phyloP scores from a whole-genome alignment of 2,329 filamentous ascomycete genomes.

The Nemania sp. region DNA sequence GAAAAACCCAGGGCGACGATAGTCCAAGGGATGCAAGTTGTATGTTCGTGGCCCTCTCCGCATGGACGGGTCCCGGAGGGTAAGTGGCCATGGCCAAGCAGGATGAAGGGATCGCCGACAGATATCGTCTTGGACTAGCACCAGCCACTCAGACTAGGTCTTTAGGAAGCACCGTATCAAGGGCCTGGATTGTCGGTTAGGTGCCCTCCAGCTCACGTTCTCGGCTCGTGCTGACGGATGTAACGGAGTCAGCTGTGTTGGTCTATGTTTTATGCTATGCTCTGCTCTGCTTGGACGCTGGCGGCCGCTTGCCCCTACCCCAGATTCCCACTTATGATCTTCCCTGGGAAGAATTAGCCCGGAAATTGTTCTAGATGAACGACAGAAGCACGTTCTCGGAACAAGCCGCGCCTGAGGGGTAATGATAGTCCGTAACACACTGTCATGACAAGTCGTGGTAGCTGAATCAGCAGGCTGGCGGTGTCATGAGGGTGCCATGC shows the following conservation, averaged over 20 bases:
- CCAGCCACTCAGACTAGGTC: conserved; percentile 8
- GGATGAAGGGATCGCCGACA: conserved; percentile 31
- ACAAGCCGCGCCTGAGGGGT: conserved; percentile 31
- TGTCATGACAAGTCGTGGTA: neutral
- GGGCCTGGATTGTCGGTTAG: conserved; percentile 23
- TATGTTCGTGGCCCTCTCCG: conserved; percentile 12
- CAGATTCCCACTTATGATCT: conserved; percentile 39
- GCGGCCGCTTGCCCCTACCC: conserved; percentile 25
- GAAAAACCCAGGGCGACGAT: conserved; percentile 23
- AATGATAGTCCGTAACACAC: conserved; percentile 22
- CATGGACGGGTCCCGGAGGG: conserved; percentile 39
- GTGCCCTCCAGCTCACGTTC: conserved; percentile 18
- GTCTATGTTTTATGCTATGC: conserved; percentile 7
- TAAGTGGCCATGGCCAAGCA: conserved; percentile 37
- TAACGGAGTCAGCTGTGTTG: conserved; percentile 23
- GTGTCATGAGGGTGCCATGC: conserved; percentile 12
- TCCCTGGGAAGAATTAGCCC: conserved; percentile 37
- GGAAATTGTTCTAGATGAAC: conserved; percentile 40
- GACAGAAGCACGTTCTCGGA: conserved; percentile 32
- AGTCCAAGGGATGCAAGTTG: conserved; percentile 30
- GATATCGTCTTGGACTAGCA: conserved; percentile 15
- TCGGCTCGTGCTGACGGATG: conserved; percentile 36
- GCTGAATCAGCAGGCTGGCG: conserved; percentile 15
- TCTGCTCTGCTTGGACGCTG: conserved; percentile 3
- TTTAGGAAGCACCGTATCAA: conserved; percentile 6